Base-by-base conservation (phyloP, 1,139 yeast genomes). In the Lodderomyces pseudojiufengensis region DNA sequence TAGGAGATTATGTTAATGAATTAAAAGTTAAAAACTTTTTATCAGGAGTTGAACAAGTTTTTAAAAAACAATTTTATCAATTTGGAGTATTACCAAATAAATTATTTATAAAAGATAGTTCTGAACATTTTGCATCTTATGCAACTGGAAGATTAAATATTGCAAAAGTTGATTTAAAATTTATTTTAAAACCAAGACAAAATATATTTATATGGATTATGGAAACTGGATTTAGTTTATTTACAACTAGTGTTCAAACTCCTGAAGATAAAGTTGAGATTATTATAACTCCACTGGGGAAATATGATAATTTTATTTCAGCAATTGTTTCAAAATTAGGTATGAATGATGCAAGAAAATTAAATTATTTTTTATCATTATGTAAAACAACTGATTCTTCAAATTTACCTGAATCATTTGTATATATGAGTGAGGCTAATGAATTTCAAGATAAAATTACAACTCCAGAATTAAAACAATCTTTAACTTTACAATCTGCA, bases 71-170 rank as follows among this genome's bases (percentile, higher is more conserved):
- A 57, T 92, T 92, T 55, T 78, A 70, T 51, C 94, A 84, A 56
- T 92, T 81, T 43, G 97, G 97, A 39, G 80, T 80, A 32, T 57
- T 67, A n/a, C 46, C 64, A 32, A 65, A 67, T 31, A 60, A 63
- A 34, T 63, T 76, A 47, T 73, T 70, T 50, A 66, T 80, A 45
- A 75, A 78, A 54, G 96, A 87, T 56, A 78, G 82, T 37, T 69
- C 84, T 31, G 84, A 85, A 52, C 71, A 76, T 42, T 88, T 63
- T 59, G 68, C 92, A 12, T 70, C 87, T 32, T 92, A 86, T 58
- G 95, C 97, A 31, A 75, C 95, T 39, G 98, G 98, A 45, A 80
- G 98, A 58, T 67, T 77, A 44, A 83, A 85, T 58, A 73, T 92
- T 46, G 79, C 78, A 44, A 72, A 76, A 43, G 65, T 87, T 40